A percentile compares a stretch with the other conserved stretches of the same genome.
Evolutionary conservation across 495 filamentous ascomycete genomes (phyloP).

Genomic region (Geoglossum glabrum): DNA sequence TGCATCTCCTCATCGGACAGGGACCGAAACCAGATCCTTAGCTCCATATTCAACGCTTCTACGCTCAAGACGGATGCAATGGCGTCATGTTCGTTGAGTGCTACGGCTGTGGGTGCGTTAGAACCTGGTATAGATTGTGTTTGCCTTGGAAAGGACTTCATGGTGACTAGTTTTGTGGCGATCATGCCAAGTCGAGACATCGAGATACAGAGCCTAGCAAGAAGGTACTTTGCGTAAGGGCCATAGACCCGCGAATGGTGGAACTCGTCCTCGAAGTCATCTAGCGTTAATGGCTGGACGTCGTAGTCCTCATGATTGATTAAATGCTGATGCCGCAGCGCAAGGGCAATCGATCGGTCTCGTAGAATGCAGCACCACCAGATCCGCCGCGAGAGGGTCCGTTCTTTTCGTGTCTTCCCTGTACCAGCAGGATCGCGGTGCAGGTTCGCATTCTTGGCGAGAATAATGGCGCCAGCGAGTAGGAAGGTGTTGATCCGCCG

Average conservation of each 20-base stretch:
- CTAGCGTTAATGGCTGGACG: background rate
- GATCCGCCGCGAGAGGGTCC: background rate
- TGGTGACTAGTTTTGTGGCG: background rate
- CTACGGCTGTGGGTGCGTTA: no score
- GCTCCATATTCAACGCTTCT: background rate
- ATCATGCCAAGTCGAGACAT: background rate
- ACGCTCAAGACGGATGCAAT: background rate
- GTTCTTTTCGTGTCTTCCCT: background rate
- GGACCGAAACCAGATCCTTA: background rate
- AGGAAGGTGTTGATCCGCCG: background rate
- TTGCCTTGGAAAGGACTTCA: background rate
- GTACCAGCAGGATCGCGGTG: background rate
- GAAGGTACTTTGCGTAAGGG: background rate
- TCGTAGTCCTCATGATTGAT: background rate
- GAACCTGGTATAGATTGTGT: no score
- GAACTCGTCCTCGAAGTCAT: background rate
- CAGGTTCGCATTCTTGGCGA: background rate
- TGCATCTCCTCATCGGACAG: background rate
- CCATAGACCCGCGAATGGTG: background rate
- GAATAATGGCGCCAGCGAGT: background rate
- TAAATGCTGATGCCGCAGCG: background rate
- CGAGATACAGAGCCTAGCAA: background rate
- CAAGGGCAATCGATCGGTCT: background rate
- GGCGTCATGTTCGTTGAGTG: background rate
- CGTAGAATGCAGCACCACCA: background rate